Evolutionary conservation across 2,329 filamentous ascomycete genomes (phyloP), one percentile per base, ranked within the genome.

Genomic region (Alternaria triticimaculans): DNA sequence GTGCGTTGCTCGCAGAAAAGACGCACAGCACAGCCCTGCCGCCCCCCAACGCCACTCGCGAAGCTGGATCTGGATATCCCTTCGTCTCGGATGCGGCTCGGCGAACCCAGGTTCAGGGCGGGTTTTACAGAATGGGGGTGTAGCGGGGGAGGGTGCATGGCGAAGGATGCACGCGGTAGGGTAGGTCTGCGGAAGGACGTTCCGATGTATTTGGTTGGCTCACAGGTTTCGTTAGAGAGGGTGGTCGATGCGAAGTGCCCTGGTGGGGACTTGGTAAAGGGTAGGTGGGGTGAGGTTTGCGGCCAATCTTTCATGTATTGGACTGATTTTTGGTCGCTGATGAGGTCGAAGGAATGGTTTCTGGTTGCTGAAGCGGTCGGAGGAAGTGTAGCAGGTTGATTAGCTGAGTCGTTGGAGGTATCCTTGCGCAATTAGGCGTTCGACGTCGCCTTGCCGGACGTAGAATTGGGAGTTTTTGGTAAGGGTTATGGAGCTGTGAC

Each of bases 381-480:
- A 18, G 14, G 23, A n/a, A 11, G 45, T 7, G 41, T 28, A 12
- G 7, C n/a, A 23, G 23, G 18, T 25, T 20, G 30, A 21, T 92
- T 86, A 97, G 77, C 89, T 89, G 71, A 99, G 85, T 74, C 94
- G 94, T 80, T 97, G 94, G 68, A 99, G 84, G 82, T 97, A 99
- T 20, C 96, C 96, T 78, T 98, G 95, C 15, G 93, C 88, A 75
- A 99, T 97, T 72, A 99, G 81, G 55, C 94, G 88, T 81, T 99
- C 96, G 7, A 99, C 96, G 81, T 99, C 96, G 23, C 93, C 95
- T 76, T 97, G 93, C 50, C 95, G 89, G 43, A 99, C 96, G 76
- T 96, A 98, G 77, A 99, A 97, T 78, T 99, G 96, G 76, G 94
- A 97, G 81, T 99, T 98, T 82, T 97, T 98, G 41, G 94, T 97